Percentiles rank a stretch among this genome's conserved stretches.
Evolutionary conservation across 2,329 filamentous ascomycete genomes (phyloP).

Genomic region (Paraphoma sp.): DNA sequence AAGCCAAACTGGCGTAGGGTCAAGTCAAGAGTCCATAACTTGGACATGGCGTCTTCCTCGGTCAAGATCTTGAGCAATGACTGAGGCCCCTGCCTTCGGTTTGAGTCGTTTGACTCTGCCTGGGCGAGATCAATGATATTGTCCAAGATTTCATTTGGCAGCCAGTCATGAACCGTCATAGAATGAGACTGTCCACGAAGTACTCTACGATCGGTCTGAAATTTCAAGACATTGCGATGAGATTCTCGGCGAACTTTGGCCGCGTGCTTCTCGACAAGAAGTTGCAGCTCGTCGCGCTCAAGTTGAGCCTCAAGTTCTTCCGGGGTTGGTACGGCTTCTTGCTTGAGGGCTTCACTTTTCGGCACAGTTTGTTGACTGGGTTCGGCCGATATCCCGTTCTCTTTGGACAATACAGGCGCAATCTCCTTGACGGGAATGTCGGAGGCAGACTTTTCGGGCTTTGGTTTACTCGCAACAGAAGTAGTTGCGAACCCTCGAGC

Average conservation of each 20-base stretch:
- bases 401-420: slow-evolving; percentile 17
- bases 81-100: slow-evolving; percentile 53
- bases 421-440: slow-evolving; percentile 24
- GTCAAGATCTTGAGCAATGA: slow-evolving; percentile 54
- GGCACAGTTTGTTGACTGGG: slow-evolving; percentile 6
- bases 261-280: slow-evolving; percentile 83
- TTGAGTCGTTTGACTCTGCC: slow-evolving; percentile 63
- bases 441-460: slow-evolving; percentile 48
- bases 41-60: slow-evolving; percentile 80
- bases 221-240: slow-evolving; percentile 74
- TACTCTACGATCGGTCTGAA: slow-evolving; percentile 85
- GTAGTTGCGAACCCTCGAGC: slow-evolving; percentile 93
- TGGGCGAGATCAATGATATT: slow-evolving; percentile 76
- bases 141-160: slow-evolving; percentile 79
- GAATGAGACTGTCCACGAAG: slow-evolving; percentile 79
- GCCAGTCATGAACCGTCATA: slow-evolving; percentile 77
- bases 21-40: slow-evolving; percentile 84
- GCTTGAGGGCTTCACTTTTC: slow-evolving; percentile 25
- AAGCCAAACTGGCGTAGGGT: slow-evolving; percentile 75
- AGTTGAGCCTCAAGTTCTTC: slow-evolving; percentile 91
- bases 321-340: slow-evolving; percentile 65
- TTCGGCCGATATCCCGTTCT: slow-evolving; percentile 14
- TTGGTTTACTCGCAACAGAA: slow-evolving; percentile 83
- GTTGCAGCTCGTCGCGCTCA: slow-evolving; percentile 87
- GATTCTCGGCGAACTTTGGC: slow-evolving; percentile 81